These are phyloP conservation scores for Spirogloea muscicola DNA, from an alignment of 139 green algal species.

Conservation along the genomic window DNA sequence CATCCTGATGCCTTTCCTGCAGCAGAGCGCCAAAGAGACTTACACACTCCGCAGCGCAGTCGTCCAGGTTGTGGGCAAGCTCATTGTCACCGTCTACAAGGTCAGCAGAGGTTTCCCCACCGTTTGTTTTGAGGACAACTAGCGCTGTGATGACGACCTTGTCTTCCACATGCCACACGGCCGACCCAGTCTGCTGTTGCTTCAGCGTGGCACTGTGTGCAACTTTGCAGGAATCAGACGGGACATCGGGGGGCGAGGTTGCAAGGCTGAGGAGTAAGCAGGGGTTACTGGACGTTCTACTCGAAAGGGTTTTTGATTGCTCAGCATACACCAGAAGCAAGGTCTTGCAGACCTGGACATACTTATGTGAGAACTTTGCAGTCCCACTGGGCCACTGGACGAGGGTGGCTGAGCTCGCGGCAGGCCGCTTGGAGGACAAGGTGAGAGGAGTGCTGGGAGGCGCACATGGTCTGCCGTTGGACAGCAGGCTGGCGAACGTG, in stretches of 20 bases:
- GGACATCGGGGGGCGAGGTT: no score
- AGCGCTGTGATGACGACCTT: no score
- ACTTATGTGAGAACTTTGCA: slow-evolving; percentile 60
- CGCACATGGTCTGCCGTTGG: no score
- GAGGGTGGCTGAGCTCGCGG: slow-evolving; percentile 61
- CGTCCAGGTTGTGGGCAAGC: slow-evolving; percentile 58
- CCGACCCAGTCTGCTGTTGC: no score
- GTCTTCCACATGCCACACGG: no score
- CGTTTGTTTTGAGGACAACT: no score
- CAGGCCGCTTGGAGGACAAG: slow-evolving; percentile 79
- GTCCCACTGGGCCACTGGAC: slow-evolving; percentile 68
- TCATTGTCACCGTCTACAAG: slow-evolving; percentile 38
- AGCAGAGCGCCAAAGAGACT: slow-evolving; percentile 65
- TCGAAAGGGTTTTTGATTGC: slow-evolving; percentile 62
- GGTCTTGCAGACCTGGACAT: slow-evolving; percentile 69
- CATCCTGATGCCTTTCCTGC: slow-evolving; percentile 65
- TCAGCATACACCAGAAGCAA: slow-evolving; percentile 61
- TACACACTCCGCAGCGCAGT: slow-evolving; percentile 68
- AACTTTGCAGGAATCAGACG: no score
- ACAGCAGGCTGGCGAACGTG: no score
- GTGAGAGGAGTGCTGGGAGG: no score
- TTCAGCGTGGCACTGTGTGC: no score
- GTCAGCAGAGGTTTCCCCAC: no score
- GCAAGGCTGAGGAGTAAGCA: slow-evolving; percentile 71
- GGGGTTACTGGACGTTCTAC: slow-evolving; percentile 67